Evolutionary conservation across 1,139 yeast genomes (phyloP).

Genomic region (Ogataea hybrid): DNA sequence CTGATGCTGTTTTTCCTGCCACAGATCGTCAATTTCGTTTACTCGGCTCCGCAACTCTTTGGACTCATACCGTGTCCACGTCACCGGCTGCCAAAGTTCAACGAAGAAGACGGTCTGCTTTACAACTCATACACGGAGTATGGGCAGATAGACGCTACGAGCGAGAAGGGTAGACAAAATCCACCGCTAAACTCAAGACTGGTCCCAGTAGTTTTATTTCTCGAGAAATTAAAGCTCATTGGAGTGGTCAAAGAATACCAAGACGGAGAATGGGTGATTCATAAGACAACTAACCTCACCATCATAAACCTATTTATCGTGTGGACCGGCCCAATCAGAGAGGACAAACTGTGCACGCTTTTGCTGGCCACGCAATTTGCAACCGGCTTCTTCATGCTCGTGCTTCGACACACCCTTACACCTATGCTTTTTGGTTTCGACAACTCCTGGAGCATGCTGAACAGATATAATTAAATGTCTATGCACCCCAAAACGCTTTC

Average conservation of each 20-base stretch:
- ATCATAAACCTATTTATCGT: constrained; percentile 79
- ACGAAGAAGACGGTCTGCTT: constrained; percentile 64
- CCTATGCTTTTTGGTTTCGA: constrained; percentile 88
- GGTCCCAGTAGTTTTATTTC: constrained; percentile 33
- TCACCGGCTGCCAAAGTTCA: constrained; percentile 83
- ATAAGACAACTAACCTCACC: constrained; percentile 76
- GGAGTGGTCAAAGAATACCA: constrained; percentile 40
- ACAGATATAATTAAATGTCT: constrained; percentile 23
- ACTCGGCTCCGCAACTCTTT: constrained; percentile 88
- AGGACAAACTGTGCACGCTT: constrained; percentile 64
- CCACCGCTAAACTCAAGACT: constrained; percentile 36
- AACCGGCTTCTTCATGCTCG: constrained; percentile 65
- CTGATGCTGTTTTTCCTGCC: constrained; percentile 81
- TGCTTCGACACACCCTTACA: constrained; percentile 80
- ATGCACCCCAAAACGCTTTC: constrained; percentile 38
- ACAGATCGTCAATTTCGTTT: constrained; percentile 83
- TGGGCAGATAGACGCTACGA: constrained; percentile 21
- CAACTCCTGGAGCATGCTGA: constrained; percentile 44
- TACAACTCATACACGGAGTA: constrained; percentile 67
- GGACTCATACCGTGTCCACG: constrained; percentile 91
- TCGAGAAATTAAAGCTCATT: constrained; percentile 50
- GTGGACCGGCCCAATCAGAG: constrained; percentile 87
- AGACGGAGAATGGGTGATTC: constrained; percentile 32
- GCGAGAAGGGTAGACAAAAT: constrained; percentile 3
- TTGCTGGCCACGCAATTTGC: constrained; percentile 61